Base-by-base conservation (phyloP, 2,329 filamentous ascomycete genomes). In the Thelonectria rubi region DNA sequence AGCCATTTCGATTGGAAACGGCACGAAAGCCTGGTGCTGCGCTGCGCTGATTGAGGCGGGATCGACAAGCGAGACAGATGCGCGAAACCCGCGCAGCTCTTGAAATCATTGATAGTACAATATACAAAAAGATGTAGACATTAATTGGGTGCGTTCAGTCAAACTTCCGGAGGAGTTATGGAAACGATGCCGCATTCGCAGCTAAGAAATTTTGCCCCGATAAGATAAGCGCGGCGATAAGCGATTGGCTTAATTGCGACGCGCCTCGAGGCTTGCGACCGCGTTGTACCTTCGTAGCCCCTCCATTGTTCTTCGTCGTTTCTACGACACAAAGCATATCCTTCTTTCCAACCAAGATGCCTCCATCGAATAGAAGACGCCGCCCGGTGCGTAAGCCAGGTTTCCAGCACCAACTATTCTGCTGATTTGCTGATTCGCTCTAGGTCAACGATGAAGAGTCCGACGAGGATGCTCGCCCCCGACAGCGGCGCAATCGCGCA, bases 31-130 rank as follows among this genome's bases (percentile, higher is more conserved):
- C 30, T 4, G 55, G 47, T 3, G 54, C 46, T 9, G 63, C 51
- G 37, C 60, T 67, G 65, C 68, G 69, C 48, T 66, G 70, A 3
- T 65, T 55, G 17, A 78, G 58, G 57, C 74, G 69, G 20, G 69
- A 65, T 45, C 74, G 73, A 63, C 78, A 79, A 69, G 69, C 69
- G 48, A 73, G 66, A 63, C 76, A 78, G 34, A 77, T 68, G 39
- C 72, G 75, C 72, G 75, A 71, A 62, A 72, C 68, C 53, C 71
- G 66, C 9, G 62, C 68, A 60, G 72, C 72, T 65, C 74, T 74
- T 18, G 76, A 73, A 65, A 79, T 69, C 78, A 80, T 80, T 61
- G 69, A 68, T 51, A 55, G 42, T 43, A 26, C 43, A 55, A 52
- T 18, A 65, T 62, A 58, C 37, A 40, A 65, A 49, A 48, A 46